phyloP scores from a whole-genome alignment of 2,329 filamentous ascomycete species.

The Fusarium buxicola region DNA sequence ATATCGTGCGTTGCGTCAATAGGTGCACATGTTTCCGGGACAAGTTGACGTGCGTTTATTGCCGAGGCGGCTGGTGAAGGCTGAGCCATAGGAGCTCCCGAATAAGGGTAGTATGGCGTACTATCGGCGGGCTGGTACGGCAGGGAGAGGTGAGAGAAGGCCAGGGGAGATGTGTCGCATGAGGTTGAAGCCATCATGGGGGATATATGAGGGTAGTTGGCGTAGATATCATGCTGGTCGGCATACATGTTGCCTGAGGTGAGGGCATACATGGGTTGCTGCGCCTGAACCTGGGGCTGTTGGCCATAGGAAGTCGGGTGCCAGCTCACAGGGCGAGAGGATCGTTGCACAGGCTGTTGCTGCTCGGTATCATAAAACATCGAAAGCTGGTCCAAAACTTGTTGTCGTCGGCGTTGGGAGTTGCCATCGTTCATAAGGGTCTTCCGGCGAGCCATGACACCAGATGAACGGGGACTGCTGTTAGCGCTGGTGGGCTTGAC shows the following conservation, averaged over 20 bases:
- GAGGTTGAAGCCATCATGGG: slow-evolving; percentile 68
- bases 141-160: slow-evolving; percentile 65
- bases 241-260: slow-evolving; percentile 53
- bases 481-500: slow-evolving; percentile 74
- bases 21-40: slow-evolving; percentile 49
- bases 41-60: slow-evolving; percentile 32
- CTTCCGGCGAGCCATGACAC: slow-evolving; percentile 63
- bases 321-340: slow-evolving; percentile 77
- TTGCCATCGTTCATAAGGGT: slow-evolving; percentile 65
- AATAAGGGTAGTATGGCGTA: slow-evolving; percentile 55
- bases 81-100: slow-evolving; percentile 52
- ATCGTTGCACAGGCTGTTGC: slow-evolving; percentile 44
- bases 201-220: slow-evolving; percentile 58
- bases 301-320: slow-evolving; percentile 71
- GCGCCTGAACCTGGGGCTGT: slow-evolving; percentile 53
- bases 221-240: slow-evolving; percentile 56
- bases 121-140: slow-evolving; percentile 57
- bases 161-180: slow-evolving; percentile 67
- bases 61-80: slow-evolving; percentile 47
- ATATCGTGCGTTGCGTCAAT: slow-evolving; percentile 25
- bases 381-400: slow-evolving; percentile 58
- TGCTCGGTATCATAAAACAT: slow-evolving; percentile 41
- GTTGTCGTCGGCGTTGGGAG: slow-evolving; percentile 59
- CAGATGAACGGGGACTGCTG: slow-evolving; percentile 73
- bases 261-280: slow-evolving; percentile 54